Percentiles rank a stretch among this genome's conserved stretches.
Conservation (phyloP, 306 rosid species). For the Mucuna pruriens region DNA sequence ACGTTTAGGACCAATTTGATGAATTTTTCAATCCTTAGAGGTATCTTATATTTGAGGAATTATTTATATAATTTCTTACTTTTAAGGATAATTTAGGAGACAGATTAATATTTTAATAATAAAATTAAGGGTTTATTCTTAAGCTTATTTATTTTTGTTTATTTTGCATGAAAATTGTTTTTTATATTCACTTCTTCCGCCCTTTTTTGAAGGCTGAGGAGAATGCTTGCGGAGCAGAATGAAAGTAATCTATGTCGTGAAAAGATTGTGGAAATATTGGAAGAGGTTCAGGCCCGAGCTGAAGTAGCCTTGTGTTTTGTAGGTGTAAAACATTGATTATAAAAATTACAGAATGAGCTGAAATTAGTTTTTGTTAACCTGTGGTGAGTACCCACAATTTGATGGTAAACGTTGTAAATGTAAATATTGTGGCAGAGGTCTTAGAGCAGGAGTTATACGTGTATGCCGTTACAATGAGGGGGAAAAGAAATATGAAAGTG, state of each 20-base stretch:
- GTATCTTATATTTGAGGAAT: too few species aligned
- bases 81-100: too few species aligned
- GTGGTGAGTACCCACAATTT: constrained; percentile 20
- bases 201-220: constrained; percentile 71
- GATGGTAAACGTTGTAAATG: constrained; percentile 21
- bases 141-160: too few species aligned
- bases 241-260: constrained; percentile 68
- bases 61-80: too few species aligned
- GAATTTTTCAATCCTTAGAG: too few species aligned
- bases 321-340: constrained; percentile 73
- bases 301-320: constrained; percentile 95
- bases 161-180: neutral
- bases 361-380: constrained; percentile 8
- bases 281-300: constrained; percentile 92
- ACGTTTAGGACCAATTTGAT: too few species aligned
- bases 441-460: neutral
- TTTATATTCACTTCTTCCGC: neutral
- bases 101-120: too few species aligned
- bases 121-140: too few species aligned
- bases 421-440: constrained; percentile 21
- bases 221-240: constrained; percentile 63
- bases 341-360: neutral
- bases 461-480: neutral
- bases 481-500: neutral
- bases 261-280: constrained; percentile 70